Evolutionary conservation across 2,329 filamentous ascomycete species (phyloP).

Genomic region (Ascochyta koolunga): DNA sequence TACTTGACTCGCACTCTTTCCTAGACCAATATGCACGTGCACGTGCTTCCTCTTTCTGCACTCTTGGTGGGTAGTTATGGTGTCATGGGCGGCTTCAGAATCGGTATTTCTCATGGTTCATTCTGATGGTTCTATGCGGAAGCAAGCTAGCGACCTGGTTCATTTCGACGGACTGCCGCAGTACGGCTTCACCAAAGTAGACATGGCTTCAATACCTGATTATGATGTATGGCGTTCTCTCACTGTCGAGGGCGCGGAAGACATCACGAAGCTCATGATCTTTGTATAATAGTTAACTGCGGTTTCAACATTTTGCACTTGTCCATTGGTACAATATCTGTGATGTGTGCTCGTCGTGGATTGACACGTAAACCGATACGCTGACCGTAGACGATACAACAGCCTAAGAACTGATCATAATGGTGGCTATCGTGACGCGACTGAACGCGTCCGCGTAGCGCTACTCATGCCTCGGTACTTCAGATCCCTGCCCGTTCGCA

Average conservation of each 20-base stretch:
- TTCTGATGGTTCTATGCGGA: conserved; percentile 34
- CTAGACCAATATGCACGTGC: conserved; percentile 12
- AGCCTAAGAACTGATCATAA: background rate
- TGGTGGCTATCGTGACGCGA: background rate
- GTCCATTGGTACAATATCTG: too few relatives aligned
- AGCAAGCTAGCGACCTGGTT: conserved; percentile 34
- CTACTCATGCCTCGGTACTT: conserved; percentile 32
- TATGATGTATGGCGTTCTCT: conserved; percentile 44
- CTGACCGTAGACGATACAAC: background rate
- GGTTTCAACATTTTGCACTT: conserved; percentile 36
- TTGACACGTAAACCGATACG: too few relatives aligned
- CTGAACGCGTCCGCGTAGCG: conserved; percentile 22
- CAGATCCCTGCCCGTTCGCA: conserved; percentile 20
- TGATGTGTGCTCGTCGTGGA: too few relatives aligned
- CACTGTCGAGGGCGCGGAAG: conserved; percentile 29
- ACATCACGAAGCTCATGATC: conserved; percentile 47
- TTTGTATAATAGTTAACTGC: conserved; percentile 47
- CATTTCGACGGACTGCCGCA: conserved; percentile 33
- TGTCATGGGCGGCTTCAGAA: conserved; percentile 33
- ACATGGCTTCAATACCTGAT: conserved; percentile 26
- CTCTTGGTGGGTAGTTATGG: conserved; percentile 28
- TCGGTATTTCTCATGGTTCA: conserved; percentile 33
- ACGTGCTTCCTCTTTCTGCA: conserved; percentile 21
- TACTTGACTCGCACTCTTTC: conserved; percentile 17
- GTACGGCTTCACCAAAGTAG: conserved; percentile 31